Conservation (phyloP, 73 alveolate species). For the Stentor roeselii region DNA sequence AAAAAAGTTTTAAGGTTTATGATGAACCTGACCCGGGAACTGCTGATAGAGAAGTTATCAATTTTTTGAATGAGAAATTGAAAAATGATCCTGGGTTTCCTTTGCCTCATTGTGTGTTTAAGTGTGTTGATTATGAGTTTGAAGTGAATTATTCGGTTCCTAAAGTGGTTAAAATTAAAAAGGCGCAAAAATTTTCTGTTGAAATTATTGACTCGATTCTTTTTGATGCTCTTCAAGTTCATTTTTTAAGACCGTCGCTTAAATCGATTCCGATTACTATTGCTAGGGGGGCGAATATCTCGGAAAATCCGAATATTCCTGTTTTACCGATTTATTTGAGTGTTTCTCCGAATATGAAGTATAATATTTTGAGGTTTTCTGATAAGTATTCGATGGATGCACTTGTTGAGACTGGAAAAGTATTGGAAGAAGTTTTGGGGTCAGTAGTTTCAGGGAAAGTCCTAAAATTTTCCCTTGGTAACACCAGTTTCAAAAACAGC, state of each 20-base stretch:
- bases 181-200: neutral
- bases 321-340: neutral
- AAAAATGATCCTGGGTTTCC: constrained; percentile 47
- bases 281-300: neutral
- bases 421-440: neutral
- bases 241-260: neutral
- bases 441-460: neutral
- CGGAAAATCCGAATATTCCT: neutral
- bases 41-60: constrained; percentile 50
- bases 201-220: neutral
- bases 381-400: neutral
- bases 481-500: neutral
- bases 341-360: neutral
- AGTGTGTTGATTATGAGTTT: constrained; percentile 38
- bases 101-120: constrained; percentile 54
- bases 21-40: constrained; percentile 70
- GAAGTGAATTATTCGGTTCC: constrained; percentile 39
- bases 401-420: neutral
- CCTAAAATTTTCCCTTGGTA: neutral
- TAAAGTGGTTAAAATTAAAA: neutral
- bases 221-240: constrained; percentile 6
- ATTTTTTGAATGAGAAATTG: constrained; percentile 46
- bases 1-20: constrained; percentile 43
- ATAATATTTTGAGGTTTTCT: neutral
- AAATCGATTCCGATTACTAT: neutral